A percentile compares a stretch with the other conserved stretches of the same genome.
Conservation (phyloP, 768 basidiomycete species). For the Agrocybe praecox region DNA sequence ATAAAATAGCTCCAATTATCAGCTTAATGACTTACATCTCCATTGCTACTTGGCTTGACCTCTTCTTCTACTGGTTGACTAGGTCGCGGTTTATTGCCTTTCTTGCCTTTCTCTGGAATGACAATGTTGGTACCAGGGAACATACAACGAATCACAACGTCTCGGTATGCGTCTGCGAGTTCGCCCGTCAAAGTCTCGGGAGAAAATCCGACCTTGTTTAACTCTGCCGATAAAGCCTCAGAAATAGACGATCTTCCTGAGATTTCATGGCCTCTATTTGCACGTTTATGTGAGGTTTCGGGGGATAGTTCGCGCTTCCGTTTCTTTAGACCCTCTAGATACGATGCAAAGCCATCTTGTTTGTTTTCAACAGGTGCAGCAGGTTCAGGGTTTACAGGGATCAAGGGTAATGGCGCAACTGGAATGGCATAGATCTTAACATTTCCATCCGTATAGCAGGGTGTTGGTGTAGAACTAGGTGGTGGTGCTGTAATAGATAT, state of each 20-base stretch:
- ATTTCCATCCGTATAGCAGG: slow-evolving; percentile 63
- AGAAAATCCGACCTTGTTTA: slow-evolving; percentile 23
- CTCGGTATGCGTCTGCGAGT: slow-evolving; percentile 58
- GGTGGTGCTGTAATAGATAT: slow-evolving; percentile 29
- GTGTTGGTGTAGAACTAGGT: slow-evolving; percentile 29
- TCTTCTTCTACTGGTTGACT: slow-evolving; percentile 14
- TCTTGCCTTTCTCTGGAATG: slow-evolving; percentile 3
- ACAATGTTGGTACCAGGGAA: slow-evolving; percentile 49
- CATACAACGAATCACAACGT: slow-evolving; percentile 56
- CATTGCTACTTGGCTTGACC: slow-evolving; percentile 8
- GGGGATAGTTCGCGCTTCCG: slow-evolving; percentile 47
- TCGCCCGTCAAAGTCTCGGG: slow-evolving; percentile 42
- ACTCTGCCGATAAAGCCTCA: slow-evolving; percentile 5
- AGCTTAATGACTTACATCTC: slow-evolving; percentile 4
- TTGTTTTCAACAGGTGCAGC: not conserved
- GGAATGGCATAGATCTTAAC: slow-evolving; percentile 68
- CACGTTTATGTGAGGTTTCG: slow-evolving; percentile 38
- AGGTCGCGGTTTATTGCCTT: slow-evolving; percentile 8
- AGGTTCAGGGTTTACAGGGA: not conserved
- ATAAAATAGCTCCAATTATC: not conserved
- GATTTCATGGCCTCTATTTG: slow-evolving; percentile 10
- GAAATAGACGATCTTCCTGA: slow-evolving; percentile 2
- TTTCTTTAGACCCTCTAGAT: slow-evolving; percentile 33
- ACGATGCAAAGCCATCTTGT: not conserved
- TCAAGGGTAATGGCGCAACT: slow-evolving; percentile 24